These are phyloP conservation scores for Magnaporthiopsis rhizophila DNA, from an alignment of 2,329 filamentous ascomycete species.

Conservation along the genomic window DNA sequence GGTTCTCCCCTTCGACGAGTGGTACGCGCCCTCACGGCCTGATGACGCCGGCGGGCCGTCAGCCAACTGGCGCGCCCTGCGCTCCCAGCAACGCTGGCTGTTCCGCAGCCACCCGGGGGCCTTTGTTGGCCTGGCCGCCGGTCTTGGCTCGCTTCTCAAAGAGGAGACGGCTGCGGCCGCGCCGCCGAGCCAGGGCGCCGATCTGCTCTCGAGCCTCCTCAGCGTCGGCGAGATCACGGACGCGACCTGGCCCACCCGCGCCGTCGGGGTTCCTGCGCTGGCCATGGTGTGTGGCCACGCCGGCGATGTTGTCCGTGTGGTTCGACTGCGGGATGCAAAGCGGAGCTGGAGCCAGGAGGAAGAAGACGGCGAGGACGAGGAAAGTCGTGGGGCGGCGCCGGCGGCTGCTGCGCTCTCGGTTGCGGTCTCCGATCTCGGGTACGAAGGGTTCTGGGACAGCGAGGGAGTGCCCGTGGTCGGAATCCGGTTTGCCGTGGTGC, in stretches of 20 bases:
- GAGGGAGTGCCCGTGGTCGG: slow-evolving; percentile 41
- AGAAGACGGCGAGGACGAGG: slow-evolving; percentile 27
- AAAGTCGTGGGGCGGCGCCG: neutral
- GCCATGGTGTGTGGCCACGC: slow-evolving; percentile 47
- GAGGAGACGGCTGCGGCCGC: slow-evolving; percentile 25
- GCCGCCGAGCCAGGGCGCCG: slow-evolving; percentile 7
- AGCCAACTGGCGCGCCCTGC: slow-evolving; percentile 7
- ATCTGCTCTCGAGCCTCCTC: slow-evolving; percentile 30
- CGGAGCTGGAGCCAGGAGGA: slow-evolving; percentile 39
- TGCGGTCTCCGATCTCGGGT: slow-evolving; percentile 30
- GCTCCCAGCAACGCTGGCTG: slow-evolving; percentile 40
- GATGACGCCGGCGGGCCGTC: slow-evolving; percentile 1
- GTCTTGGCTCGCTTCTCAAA: slow-evolving; percentile 23
- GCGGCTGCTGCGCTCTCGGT: slow-evolving; percentile 31
- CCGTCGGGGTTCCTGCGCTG: slow-evolving; percentile 26
- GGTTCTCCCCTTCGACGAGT: slow-evolving; percentile 18
- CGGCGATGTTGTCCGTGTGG: slow-evolving; percentile 50
- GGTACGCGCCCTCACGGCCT: slow-evolving; percentile 17
- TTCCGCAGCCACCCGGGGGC: slow-evolving; percentile 43
- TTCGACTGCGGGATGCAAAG: slow-evolving; percentile 38
- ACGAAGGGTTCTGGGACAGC: slow-evolving; percentile 46
- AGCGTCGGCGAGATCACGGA: slow-evolving; percentile 48
- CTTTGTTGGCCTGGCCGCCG: slow-evolving; percentile 27
- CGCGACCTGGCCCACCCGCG: slow-evolving; percentile 17
- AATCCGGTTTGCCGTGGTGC: slow-evolving; percentile 39